A percentile compares a stretch with the other conserved stretches of the same genome.
Evolutionary conservation across 768 basidiomycete genomes (phyloP).

Genomic region (Favolaschia claudopus): DNA sequence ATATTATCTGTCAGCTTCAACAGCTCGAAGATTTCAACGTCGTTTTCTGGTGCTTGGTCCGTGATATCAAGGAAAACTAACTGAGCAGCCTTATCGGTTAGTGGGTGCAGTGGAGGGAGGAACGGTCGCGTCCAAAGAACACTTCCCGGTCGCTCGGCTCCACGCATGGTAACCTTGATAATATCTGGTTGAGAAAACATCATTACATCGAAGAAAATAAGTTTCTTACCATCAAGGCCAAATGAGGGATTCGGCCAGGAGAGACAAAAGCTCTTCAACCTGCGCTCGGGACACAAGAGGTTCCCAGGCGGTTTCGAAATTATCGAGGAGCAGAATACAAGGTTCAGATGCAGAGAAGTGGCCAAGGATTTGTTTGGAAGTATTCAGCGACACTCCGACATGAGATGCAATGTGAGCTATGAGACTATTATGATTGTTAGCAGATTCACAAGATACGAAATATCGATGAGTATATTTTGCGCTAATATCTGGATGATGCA

Average conservation of each 20-base stretch:
- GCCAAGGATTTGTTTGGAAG: not conserved
- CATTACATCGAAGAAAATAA: not conserved
- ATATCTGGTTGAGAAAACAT: not conserved
- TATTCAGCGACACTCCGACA: not conserved
- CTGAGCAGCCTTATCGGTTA: conserved; percentile 2
- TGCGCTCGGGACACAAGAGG: not conserved
- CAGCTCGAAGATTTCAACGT: not conserved
- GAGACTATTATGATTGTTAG: not conserved
- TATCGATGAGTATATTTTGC: conserved; percentile 5
- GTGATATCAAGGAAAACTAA: conserved; percentile 16
- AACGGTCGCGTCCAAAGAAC: conserved; percentile 16
- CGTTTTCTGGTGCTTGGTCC: not conserved
- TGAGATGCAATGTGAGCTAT: not conserved
- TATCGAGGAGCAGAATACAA: conserved; percentile 13
- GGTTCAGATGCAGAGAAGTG: not conserved
- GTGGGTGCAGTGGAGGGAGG: conserved; percentile 9
- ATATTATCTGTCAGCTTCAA: conserved; percentile 1
- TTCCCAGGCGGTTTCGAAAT: conserved; percentile 21
- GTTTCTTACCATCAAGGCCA: conserved; percentile 9
- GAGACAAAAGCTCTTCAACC: conserved; percentile 15
- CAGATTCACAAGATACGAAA: conserved; percentile 19
- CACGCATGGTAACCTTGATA: conserved; percentile 17
- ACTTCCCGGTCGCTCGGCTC: conserved; percentile 10
- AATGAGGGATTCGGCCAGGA: conserved; percentile 2
- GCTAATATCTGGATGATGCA: conserved; percentile 13